Conservation (phyloP, 108 stramenopile species). For the Cyclostephanos invisitatus region DNA sequence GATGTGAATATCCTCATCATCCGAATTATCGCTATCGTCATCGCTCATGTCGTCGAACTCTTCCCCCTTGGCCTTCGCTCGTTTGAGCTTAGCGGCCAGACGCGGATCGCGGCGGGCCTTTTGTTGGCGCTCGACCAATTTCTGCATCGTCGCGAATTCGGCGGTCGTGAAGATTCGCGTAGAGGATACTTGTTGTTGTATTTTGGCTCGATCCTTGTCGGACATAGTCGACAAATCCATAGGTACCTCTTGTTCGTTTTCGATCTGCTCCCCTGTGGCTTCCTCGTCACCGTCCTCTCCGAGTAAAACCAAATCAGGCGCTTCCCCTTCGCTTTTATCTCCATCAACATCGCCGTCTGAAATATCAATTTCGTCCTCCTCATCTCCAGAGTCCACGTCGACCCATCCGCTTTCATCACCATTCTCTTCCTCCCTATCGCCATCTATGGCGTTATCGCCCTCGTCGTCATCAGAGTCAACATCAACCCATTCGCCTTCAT, state of each 20-base stretch:
- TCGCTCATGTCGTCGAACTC: slow-evolving; percentile 79
- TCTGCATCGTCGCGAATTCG: slow-evolving; percentile 89
- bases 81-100: slow-evolving; percentile 76
- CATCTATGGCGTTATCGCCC: slow-evolving; percentile 34
- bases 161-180: slow-evolving; percentile 79
- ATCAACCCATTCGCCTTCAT: slow-evolving; percentile 36
- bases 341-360: slow-evolving; percentile 55
- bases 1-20: slow-evolving; percentile 69
- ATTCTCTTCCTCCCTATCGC: slow-evolving; percentile 45
- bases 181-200: slow-evolving; percentile 77
- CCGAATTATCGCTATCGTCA: slow-evolving; percentile 59
- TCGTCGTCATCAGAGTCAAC: slow-evolving; percentile 56
- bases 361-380: slow-evolving; percentile 56
- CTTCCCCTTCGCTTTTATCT: slow-evolving; percentile 65
- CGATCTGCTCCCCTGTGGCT: slow-evolving; percentile 20
- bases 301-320: slow-evolving; percentile 63
- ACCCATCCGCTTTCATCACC: slow-evolving; percentile 50
- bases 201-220: slow-evolving; percentile 66
- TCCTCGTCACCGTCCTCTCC: slow-evolving; percentile 48
- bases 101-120: slow-evolving; percentile 75
- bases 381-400: slow-evolving; percentile 45
- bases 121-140: slow-evolving; percentile 85
- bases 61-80: slow-evolving; percentile 68
- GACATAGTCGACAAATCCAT: slow-evolving; percentile 76
- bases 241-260: slow-evolving; percentile 27